Evolutionary conservation across 106 monocot genomes (phyloP).

Genomic region (Dendrobium chrysotoxum): DNA sequence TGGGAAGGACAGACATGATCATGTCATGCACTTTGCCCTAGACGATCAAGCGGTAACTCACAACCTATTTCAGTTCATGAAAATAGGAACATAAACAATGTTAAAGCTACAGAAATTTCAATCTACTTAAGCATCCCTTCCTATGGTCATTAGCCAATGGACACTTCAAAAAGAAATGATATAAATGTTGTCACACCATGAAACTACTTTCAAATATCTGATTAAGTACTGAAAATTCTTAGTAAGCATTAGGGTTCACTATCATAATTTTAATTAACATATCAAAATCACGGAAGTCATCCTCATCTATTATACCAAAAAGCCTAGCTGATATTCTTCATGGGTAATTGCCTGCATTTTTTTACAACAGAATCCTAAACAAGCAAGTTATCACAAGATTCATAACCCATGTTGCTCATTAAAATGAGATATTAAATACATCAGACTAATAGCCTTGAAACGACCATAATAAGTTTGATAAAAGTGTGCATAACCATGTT

Average conservation of each 20-base stretch:
- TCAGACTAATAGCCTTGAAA: not conserved
- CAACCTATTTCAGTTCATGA: not conserved
- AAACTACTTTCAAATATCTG: not conserved
- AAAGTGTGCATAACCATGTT: not conserved
- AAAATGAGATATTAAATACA: not conserved
- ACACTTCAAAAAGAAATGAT: not conserved
- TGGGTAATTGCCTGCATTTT: not conserved
- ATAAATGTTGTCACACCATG: not conserved
- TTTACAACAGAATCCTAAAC: not conserved
- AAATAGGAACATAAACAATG: not conserved
- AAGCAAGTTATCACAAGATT: not conserved
- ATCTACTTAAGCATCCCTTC: not conserved
- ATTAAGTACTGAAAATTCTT: not conserved
- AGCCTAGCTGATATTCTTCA: not conserved
- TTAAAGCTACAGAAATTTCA: not conserved
- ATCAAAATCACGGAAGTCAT: not conserved
- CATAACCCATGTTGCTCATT: not conserved
- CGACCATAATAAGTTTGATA: not conserved
- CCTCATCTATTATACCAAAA: too few species aligned
- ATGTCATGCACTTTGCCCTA: not conserved
- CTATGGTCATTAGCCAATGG: not conserved
- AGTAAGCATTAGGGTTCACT: not conserved
- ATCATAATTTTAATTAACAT: not conserved
- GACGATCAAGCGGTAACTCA: not conserved
- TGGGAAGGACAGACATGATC: not conserved